Evolutionary conservation across 352 stramenopile genomes (phyloP), one percentile per base, ranked within the genome.

Genomic region (Poterioochromonas sp.): DNA sequence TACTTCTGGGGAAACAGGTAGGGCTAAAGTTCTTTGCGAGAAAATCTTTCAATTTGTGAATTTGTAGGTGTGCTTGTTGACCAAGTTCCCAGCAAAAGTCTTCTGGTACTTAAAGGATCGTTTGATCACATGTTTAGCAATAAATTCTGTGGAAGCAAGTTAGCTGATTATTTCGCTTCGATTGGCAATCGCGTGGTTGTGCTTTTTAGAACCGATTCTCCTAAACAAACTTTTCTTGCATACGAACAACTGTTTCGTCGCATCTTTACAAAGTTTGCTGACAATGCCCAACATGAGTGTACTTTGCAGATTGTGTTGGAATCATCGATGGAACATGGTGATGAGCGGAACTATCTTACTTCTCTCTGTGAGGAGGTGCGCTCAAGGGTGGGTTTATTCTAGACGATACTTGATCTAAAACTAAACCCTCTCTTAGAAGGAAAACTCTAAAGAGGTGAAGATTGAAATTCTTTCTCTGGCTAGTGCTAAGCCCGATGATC

Each of bases 231-330:
- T 22, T 69, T 22, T 69, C 60, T 41, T 8, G 60, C 29, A 15
- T 69, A 41, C 60, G 60, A 69, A 8, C 60, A 69, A 41, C 8
- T 69, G 29, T 69, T 69, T 22, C 60, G 60, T 18, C 5, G 60
- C 8, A 8, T 69, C 15, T 41, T 69, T 8, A 69, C 44, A 8
- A 20, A 26, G 8, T 69, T 18, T 41, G 8, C 26, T 18, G 60
- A 69, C 8, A 35, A 69, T 8, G 22, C 29, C n/a, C n/a, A n/a
- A n/a, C n/a, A n/a, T 41, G 29, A 35, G 29, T 22, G 22, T 8
- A 35, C 5, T 18, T 15, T 26, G 8, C 8, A 22, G 60, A 15
- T 26, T 35, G 29, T 69, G 60, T 15, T 69, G 8, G 60, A 26
- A 8, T 8, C 5, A 41, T 41, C 29, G 5, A 22, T 35, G 60